A percentile compares a stretch with the other conserved stretches of the same genome.
These are phyloP conservation scores for Naumovozyma dairenensis DNA, from an alignment of 805 yeast species.

Conservation along the genomic window DNA sequence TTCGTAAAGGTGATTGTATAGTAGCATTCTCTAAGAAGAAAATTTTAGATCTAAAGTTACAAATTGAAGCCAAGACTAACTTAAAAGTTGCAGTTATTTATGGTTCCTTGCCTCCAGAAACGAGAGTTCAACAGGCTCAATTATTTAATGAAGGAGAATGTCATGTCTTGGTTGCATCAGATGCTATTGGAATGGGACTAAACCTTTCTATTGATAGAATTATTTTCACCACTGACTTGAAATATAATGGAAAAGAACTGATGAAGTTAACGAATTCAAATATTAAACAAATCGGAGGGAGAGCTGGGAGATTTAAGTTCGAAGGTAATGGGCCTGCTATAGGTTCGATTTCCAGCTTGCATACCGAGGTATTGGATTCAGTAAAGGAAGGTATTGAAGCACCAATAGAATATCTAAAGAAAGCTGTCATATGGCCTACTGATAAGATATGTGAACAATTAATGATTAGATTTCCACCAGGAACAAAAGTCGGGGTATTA, in stretches of 20 bases:
- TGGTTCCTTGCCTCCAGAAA: conserved; percentile 94
- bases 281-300: conserved; percentile 87
- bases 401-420: conserved; percentile 41
- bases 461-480: conserved; percentile 49
- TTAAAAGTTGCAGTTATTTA: conserved; percentile 79
- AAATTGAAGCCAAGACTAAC: conserved; percentile 54
- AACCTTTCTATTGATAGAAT: conserved; percentile 77
- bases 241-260: conserved; percentile 57
- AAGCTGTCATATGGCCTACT: conserved; percentile 77
- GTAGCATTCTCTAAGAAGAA: conserved; percentile 74
- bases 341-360: conserved; percentile 50
- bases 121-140: conserved; percentile 73
- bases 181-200: conserved; percentile 96
- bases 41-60: conserved; percentile 58
- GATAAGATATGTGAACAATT: conserved; percentile 57
- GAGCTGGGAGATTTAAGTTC: conserved; percentile 75
- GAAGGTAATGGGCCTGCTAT: conserved; percentile 18
- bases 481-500: conserved; percentile 37
- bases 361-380: conserved; percentile 33
- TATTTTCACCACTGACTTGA: conserved; percentile 56
- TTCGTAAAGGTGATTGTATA: conserved; percentile 72
- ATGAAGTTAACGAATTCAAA: conserved; percentile 49
- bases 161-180: conserved; percentile 86
- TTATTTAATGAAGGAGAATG: conserved; percentile 70
- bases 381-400: conserved; percentile 40